Percentiles rank a stretch among this genome's conserved stretches.
Evolutionary conservation across 352 stramenopile genomes (phyloP).

Genomic region (Phytophthora sp.): DNA sequence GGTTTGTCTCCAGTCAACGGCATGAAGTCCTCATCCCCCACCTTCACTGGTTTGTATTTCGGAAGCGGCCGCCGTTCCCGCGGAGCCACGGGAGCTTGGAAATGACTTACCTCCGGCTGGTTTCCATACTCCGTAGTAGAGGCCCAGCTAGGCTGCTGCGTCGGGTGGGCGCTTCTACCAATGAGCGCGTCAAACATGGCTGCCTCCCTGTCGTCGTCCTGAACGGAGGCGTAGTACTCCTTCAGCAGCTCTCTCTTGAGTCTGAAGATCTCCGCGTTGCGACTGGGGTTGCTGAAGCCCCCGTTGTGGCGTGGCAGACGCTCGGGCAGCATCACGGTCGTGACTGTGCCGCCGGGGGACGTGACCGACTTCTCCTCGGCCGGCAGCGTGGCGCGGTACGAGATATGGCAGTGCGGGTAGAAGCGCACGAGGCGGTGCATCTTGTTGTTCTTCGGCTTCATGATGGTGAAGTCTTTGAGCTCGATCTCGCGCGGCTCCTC

Average conservation of each 20-base stretch:
- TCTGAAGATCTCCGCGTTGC: constrained; percentile 70
- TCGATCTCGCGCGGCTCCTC: constrained; percentile 67
- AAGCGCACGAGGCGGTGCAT: constrained; percentile 75
- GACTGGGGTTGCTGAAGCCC: constrained; percentile 76
- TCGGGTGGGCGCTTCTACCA: constrained; percentile 20
- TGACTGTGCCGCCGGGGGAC: constrained; percentile 58
- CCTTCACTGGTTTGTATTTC: constrained; percentile 51
- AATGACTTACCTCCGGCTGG: constrained; percentile 4
- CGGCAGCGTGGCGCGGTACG: constrained; percentile 66
- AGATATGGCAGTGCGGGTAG: constrained; percentile 72
- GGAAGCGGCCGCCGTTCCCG: constrained; percentile 32
- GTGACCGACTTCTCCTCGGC: constrained; percentile 63
- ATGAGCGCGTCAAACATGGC: constrained; percentile 45
- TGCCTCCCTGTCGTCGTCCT: constrained; percentile 37
- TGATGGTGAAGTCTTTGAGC: constrained; percentile 85
- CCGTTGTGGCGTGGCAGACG: constrained; percentile 65
- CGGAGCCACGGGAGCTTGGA: constrained; percentile 2
- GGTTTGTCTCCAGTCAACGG: constrained; percentile 50
- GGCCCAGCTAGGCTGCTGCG: constrained; percentile 8
- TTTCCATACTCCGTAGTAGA: neutral
- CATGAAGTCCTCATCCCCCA: constrained; percentile 53
- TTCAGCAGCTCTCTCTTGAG: constrained; percentile 70
- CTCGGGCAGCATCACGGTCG: constrained; percentile 47
- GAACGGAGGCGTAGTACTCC: constrained; percentile 55
- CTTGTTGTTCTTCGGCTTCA: constrained; percentile 84